These are phyloP conservation scores for Aureobasidium sp. DNA, from an alignment of 2,329 filamentous ascomycete species.

Conservation along the genomic window DNA sequence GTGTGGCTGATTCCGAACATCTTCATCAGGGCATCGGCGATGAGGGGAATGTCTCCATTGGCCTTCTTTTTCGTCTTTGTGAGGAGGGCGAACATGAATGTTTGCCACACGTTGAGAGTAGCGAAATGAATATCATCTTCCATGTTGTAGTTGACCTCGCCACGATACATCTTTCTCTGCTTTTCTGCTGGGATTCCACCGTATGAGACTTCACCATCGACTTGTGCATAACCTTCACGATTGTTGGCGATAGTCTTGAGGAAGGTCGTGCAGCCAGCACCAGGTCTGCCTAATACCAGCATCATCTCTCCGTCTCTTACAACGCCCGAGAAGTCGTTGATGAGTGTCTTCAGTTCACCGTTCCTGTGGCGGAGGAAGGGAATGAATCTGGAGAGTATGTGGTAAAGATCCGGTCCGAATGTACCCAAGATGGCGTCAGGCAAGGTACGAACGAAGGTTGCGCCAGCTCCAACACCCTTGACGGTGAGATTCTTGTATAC, in stretches of 20 bases:
- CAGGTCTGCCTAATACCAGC: conserved; percentile 65
- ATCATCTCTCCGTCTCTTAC: conserved; percentile 62
- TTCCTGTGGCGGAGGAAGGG: conserved; percentile 45
- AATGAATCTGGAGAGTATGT: conserved; percentile 50
- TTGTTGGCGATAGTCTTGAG: conserved; percentile 70
- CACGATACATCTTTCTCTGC: conserved; percentile 61
- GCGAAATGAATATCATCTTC: conserved; percentile 74
- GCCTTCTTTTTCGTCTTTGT: conserved; percentile 67
- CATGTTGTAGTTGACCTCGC: conserved; percentile 71
- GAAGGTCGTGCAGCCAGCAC: conserved; percentile 69
- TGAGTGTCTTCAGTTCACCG: conserved; percentile 48
- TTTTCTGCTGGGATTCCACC: conserved; percentile 63
- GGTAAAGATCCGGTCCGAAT: conserved; percentile 73
- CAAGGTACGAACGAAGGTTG: conserved; percentile 64
- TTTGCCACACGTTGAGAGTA: conserved; percentile 69
- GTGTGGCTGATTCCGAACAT: conserved; percentile 77
- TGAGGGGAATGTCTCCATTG: conserved; percentile 56
- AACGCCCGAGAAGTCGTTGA: conserved; percentile 61
- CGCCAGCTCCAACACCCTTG: conserved; percentile 59
- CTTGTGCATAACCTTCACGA: conserved; percentile 55
- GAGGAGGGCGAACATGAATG: conserved; percentile 65
- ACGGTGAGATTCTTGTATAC: conserved; percentile 71
- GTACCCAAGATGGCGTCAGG: conserved; percentile 69
- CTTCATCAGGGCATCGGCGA: conserved; percentile 63
- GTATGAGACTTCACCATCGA: conserved; percentile 64